These are phyloP conservation scores for Candida yuanshanica DNA, from an alignment of 805 yeast genomes.

Conservation along the genomic window DNA sequence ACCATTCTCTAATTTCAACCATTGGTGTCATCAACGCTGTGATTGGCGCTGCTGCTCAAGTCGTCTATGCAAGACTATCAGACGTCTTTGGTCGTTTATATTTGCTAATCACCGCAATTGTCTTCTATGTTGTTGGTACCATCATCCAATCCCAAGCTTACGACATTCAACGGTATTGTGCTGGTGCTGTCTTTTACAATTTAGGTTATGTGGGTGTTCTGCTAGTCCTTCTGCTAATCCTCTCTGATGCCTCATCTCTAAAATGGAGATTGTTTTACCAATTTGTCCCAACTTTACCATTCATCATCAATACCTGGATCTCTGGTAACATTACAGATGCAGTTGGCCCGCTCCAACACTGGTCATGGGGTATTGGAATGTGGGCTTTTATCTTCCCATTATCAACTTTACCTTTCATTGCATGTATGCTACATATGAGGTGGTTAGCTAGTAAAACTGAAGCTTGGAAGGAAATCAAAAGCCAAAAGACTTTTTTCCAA, in stretches of 20 bases:
- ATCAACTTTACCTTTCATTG: slow-evolving; percentile 52
- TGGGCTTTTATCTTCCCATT: slow-evolving; percentile 76
- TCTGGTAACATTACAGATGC: slow-evolving; percentile 49
- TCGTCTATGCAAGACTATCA: slow-evolving; percentile 56
- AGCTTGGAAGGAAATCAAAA: slow-evolving; percentile 40
- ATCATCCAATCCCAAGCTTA: slow-evolving; percentile 56
- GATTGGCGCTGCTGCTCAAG: slow-evolving; percentile 62
- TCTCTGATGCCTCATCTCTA: slow-evolving; percentile 62
- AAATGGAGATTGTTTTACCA: slow-evolving; percentile 67
- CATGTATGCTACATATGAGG: slow-evolving; percentile 51
- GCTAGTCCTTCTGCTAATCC: slow-evolving; percentile 47
- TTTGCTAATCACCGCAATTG: slow-evolving; percentile 40
- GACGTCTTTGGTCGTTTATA: slow-evolving; percentile 65
- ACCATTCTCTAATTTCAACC: slow-evolving; percentile 53
- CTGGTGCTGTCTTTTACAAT: slow-evolving; percentile 52
- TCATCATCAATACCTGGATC: slow-evolving; percentile 74
- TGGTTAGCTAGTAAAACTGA: slow-evolving; percentile 44
- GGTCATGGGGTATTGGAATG: slow-evolving; percentile 78
- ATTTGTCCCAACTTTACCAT: slow-evolving; percentile 65
- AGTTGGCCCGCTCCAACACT: slow-evolving; percentile 30
- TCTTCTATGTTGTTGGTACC: slow-evolving; percentile 59
- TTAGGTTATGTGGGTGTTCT: slow-evolving; percentile 61
- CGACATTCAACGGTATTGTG: slow-evolving; percentile 53
- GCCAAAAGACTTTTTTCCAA: slow-evolving; percentile 34
- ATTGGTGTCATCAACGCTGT: slow-evolving; percentile 54